phyloP scores from a whole-genome alignment of 2,329 filamentous ascomycete species.

The Diplodia seriata region DNA sequence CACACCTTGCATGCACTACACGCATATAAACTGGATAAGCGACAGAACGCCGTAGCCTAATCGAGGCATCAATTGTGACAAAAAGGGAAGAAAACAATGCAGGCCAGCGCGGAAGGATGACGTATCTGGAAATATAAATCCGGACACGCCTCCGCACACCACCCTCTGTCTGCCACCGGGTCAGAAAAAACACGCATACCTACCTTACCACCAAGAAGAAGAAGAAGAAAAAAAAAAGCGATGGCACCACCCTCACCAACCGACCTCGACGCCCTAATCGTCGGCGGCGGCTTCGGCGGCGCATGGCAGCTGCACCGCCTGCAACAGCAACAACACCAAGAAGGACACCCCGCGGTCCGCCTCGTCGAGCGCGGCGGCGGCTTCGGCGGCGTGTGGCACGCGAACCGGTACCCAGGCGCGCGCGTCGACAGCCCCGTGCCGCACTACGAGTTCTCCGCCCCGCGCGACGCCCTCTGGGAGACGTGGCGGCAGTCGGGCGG shows the following conservation, averaged over 20 bases:
- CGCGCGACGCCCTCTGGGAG: constrained; percentile 39
- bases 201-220: too few species aligned
- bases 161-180: too few species aligned
- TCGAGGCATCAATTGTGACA: too few species aligned
- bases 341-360: constrained; percentile 37
- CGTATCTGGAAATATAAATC: too few species aligned
- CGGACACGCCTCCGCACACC: too few species aligned
- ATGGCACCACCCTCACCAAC: background rate
- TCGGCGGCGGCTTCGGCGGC: constrained; percentile 43
- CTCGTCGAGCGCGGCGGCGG: constrained; percentile 38
- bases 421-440: constrained; percentile 29
- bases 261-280: constrained; percentile 38
- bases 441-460: constrained; percentile 43
- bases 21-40: too few species aligned
- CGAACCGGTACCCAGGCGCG: constrained; percentile 43
- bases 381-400: constrained; percentile 42
- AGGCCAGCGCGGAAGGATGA: too few species aligned
- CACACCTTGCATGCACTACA: too few species aligned
- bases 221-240: too few species aligned
- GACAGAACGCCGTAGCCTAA: too few species aligned
- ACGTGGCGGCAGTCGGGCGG: constrained; percentile 31
- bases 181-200: too few species aligned
- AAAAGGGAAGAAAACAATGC: too few species aligned
- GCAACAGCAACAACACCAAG: constrained; percentile 37
- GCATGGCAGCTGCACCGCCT: constrained; percentile 40